These are phyloP conservation scores for Umbilicus rupestris DNA, from an alignment of 164 flowering plant species.

Conservation along the genomic window DNA sequence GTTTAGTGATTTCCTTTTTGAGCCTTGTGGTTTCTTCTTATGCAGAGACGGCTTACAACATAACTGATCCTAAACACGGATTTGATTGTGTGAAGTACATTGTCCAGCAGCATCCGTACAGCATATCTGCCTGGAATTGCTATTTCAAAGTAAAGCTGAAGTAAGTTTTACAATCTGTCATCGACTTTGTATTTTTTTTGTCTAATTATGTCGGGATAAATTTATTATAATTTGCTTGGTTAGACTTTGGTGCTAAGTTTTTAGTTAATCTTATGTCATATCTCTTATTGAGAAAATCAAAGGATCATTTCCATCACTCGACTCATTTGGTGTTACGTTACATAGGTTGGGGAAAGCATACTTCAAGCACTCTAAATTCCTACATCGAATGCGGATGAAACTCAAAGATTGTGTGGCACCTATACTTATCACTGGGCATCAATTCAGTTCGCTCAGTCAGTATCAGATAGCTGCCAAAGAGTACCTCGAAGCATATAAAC, in stretches of 20 bases:
- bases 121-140: conserved; percentile 82
- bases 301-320: background rate
- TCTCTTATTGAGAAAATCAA: no score
- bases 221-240: no score
- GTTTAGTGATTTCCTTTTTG: background rate
- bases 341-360: conserved; percentile 30
- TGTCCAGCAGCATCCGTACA: conserved; percentile 64
- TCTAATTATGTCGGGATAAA: no score
- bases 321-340: background rate
- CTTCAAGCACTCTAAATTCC: conserved; percentile 53
- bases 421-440: conserved; percentile 66
- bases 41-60: conserved; percentile 53
- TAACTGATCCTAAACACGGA: conserved; percentile 52
- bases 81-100: conserved; percentile 46
- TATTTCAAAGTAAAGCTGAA: conserved; percentile 64
- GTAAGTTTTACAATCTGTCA: conserved; percentile 22
- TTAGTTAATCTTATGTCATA: no score
- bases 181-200: no score
- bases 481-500: conserved; percentile 73
- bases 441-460: conserved; percentile 47
- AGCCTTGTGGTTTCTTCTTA: background rate
- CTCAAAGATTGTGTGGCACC: conserved; percentile 57
- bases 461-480: conserved; percentile 83
- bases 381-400: conserved; percentile 40
- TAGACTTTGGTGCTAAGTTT: no score